Conservation (phyloP, 2,329 filamentous ascomycete species). For the Volutella citrinella region DNA sequence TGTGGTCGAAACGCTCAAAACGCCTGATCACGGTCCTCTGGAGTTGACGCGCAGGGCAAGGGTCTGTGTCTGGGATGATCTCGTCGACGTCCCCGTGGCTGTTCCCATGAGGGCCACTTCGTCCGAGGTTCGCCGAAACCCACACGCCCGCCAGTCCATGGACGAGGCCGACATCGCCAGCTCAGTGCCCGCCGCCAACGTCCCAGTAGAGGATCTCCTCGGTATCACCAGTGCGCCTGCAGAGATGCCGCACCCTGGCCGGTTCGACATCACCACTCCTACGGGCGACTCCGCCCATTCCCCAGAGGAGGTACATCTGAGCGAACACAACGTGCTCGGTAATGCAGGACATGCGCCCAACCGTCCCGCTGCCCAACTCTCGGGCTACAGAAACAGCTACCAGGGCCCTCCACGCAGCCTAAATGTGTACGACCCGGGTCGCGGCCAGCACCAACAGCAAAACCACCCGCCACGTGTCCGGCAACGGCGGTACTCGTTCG, state of each 20-base stretch:
- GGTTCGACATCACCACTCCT: slow-evolving; percentile 64
- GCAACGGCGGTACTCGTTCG: slow-evolving; percentile 54
- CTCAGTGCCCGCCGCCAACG: slow-evolving; percentile 30
- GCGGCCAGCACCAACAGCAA: slow-evolving; percentile 37
- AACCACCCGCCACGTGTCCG: slow-evolving; percentile 38
- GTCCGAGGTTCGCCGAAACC: slow-evolving; percentile 73
- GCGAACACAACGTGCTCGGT: slow-evolving; percentile 18
- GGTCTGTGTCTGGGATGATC: slow-evolving; percentile 96
- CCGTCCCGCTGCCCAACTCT: slow-evolving; percentile 18
- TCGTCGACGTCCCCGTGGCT: slow-evolving; percentile 92
- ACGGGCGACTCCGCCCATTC: slow-evolving; percentile 39
- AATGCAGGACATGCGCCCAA: slow-evolving; percentile 14
- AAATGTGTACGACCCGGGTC: slow-evolving; percentile 43
- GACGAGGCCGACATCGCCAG: slow-evolving; percentile 87
- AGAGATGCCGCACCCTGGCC: slow-evolving; percentile 70
- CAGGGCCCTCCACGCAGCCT: slow-evolving; percentile 40
- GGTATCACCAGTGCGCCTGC: slow-evolving; percentile 58
- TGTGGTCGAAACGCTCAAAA: slow-evolving; percentile 95
- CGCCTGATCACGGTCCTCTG: slow-evolving; percentile 84
- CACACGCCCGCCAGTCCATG: slow-evolving; percentile 47
- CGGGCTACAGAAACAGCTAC: slow-evolving; percentile 33
- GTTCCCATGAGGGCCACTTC: slow-evolving; percentile 84
- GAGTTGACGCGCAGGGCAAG: slow-evolving; percentile 87
- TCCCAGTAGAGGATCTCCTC: slow-evolving; percentile 64
- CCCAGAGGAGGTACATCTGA: slow-evolving; percentile 30